Conservation (phyloP, 192 early-diverging fungal species). For the Coemansia umbellata region DNA sequence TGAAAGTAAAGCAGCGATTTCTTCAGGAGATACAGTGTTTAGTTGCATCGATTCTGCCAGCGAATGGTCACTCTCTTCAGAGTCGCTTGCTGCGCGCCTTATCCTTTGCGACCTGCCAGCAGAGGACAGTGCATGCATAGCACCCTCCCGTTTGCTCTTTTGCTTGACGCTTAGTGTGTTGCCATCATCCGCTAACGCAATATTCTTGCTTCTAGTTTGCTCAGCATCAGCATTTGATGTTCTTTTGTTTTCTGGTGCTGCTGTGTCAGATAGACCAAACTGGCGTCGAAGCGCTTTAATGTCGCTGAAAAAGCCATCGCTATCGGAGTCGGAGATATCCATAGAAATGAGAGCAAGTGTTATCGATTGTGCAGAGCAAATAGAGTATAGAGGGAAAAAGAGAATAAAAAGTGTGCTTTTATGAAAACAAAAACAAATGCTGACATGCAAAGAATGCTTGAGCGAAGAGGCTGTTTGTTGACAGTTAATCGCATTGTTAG, state of each 20-base stretch:
- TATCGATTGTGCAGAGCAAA: too few species aligned
- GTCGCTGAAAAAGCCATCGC: constrained; percentile 43
- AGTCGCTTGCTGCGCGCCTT: neutral
- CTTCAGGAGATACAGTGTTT: constrained; percentile 19
- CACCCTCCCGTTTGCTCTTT: neutral
- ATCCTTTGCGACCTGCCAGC: neutral
- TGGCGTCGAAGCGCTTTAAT: constrained; percentile 21
- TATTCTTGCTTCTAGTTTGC: too few species aligned
- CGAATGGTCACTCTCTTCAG: neutral
- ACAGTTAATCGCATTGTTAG: too few species aligned
- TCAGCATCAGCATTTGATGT: too few species aligned
- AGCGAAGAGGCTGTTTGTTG: too few species aligned
- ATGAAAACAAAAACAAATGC: too few species aligned
- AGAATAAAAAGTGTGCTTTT: too few species aligned
- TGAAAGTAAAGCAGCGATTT: constrained; percentile 35
- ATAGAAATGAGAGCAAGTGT: too few species aligned
- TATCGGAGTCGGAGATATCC: constrained; percentile 28
- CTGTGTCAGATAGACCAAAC: constrained; percentile 15
- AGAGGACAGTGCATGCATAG: neutral
- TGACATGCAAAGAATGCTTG: too few species aligned
- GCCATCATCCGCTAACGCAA: too few species aligned
- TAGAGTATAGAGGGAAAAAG: neutral
- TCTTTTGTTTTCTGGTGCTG: neutral
- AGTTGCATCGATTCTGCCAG: neutral
- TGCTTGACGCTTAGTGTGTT: constrained; percentile 2